These are phyloP conservation scores for Tolypocladium album DNA, from an alignment of 2,329 filamentous ascomycete genomes.

Conservation along the genomic window DNA sequence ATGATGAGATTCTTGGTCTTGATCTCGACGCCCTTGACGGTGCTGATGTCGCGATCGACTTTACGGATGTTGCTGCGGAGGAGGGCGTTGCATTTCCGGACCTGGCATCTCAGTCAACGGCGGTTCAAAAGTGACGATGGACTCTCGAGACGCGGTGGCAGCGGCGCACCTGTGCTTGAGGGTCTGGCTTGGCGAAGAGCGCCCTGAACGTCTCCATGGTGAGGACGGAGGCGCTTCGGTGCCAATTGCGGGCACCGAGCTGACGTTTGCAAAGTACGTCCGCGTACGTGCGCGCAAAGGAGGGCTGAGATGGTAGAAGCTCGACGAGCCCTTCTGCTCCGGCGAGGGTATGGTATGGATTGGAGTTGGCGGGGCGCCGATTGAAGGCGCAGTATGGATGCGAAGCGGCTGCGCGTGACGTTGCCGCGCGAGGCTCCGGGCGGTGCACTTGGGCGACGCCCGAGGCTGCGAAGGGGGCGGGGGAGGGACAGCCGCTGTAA, in stretches of 20 bases:
- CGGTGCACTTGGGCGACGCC: background rate
- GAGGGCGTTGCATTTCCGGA: conserved; percentile 88
- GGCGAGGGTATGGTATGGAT: background rate
- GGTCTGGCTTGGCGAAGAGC: conserved; percentile 86
- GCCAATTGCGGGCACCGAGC: background rate
- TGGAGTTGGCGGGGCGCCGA: background rate
- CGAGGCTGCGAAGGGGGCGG: background rate
- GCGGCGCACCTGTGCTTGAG: conserved; percentile 70
- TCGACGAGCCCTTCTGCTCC: background rate
- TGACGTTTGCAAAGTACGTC: background rate
- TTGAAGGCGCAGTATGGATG: background rate
- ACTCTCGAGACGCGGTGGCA: background rate
- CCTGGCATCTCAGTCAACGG: conserved; percentile 38
- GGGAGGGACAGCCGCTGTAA: too few species aligned
- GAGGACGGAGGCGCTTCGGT: conserved; percentile 7
- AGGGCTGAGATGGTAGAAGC: background rate
- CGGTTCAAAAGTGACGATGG: background rate
- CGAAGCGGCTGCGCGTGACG: background rate
- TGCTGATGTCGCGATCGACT: conserved; percentile 82
- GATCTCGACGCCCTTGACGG: conserved; percentile 66
- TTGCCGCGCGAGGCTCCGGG: background rate
- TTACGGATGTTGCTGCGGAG: conserved; percentile 87
- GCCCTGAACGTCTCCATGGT: conserved; percentile 78
- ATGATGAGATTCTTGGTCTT: conserved; percentile 83
- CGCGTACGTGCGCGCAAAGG: background rate